phyloP scores from a whole-genome alignment of 1,284 basidiomycete genomes.

The Leccinum pachyderme region DNA sequence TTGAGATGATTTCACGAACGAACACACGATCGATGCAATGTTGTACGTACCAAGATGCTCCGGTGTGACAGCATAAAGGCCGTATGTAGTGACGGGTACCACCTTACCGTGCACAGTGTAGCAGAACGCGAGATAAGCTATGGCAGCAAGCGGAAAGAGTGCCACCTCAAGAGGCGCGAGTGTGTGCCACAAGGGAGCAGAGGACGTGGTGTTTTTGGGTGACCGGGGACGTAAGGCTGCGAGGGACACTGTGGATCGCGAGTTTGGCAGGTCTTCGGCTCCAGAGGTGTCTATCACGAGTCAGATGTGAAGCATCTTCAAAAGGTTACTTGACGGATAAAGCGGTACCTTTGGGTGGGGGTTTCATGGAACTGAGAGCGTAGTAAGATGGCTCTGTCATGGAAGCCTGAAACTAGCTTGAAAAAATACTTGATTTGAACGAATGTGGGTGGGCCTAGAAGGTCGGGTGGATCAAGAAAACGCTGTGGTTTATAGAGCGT shows the following conservation, averaged over 20 bases:
- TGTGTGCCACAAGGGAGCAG: constrained; percentile 6
- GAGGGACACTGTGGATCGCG: constrained; percentile 8
- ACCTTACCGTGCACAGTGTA: constrained; percentile 25
- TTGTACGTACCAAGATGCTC: constrained; percentile 21
- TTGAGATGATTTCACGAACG: background rate
- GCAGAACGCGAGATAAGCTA: constrained; percentile 29
- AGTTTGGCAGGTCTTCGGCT: background rate
- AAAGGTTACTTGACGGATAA: background rate
- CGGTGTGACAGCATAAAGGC: constrained; percentile 14
- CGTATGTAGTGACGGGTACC: constrained; percentile 26
- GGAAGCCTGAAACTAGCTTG: background rate
- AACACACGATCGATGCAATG: background rate
- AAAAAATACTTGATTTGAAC: background rate
- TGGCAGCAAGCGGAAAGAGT: constrained; percentile 25
- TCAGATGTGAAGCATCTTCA: background rate
- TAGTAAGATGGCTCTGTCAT: constrained; percentile 23
- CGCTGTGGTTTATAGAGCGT: background rate
- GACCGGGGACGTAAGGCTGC: constrained; percentile 4
- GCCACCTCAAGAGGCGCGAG: constrained; percentile 16
- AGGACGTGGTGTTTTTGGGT: background rate
- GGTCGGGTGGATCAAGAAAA: background rate
- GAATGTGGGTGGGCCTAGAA: background rate
- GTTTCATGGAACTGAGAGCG: constrained; percentile 14
- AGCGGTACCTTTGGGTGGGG: background rate
- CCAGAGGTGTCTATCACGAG: background rate